Evolutionary conservation across 2,329 filamentous ascomycete species (phyloP).

Genomic region (Aspergillus udagawae): DNA sequence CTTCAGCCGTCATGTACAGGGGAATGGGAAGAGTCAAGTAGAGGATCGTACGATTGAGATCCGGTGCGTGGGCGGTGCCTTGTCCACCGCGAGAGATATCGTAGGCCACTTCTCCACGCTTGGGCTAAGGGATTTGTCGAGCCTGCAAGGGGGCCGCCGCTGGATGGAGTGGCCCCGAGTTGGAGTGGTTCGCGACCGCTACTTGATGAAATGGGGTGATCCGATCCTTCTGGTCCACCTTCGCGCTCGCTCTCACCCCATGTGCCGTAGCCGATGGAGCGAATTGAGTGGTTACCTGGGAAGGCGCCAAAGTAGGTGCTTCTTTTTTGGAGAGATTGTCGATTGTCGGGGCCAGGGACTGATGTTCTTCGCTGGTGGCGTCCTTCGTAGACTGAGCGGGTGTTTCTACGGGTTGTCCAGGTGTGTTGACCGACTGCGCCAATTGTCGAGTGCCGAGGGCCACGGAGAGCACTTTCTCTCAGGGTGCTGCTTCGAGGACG

Average conservation of each 20-base stretch:
- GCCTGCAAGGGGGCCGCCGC: conserved; percentile 20
- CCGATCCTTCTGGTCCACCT: not conserved
- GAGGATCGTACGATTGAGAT: conserved; percentile 8
- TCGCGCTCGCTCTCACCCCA: conserved; percentile 12
- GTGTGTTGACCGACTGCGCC: conserved; percentile 13
- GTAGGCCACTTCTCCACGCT: conserved; percentile 23
- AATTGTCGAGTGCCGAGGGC: conserved; percentile 21
- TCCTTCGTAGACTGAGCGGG: conserved; percentile 10
- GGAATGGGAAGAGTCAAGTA: conserved; percentile 4
- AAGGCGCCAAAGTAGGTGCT: conserved; percentile 6
- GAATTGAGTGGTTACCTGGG: conserved; percentile 31
- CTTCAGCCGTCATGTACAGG: not conserved
- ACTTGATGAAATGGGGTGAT: not conserved
- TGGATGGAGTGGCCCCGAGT: not conserved
- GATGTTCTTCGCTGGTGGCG: conserved; percentile 22
- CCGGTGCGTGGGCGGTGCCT: conserved; percentile 1
- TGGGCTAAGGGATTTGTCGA: conserved; percentile 22
- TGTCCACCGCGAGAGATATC: conserved; percentile 23
- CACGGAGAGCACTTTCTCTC: conserved; percentile 12
- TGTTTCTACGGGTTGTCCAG: conserved; percentile 20
- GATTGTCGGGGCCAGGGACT: conserved; percentile 18
- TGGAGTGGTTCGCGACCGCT: conserved; percentile 2
- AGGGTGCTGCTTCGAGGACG: conserved; percentile 20
- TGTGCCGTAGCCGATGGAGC: conserved; percentile 24
- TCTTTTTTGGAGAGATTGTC: conserved; percentile 17